Evolutionary conservation across 805 yeast species (phyloP), one percentile per base, ranked within the genome.

Genomic region (Torulaspora gathmanii): DNA sequence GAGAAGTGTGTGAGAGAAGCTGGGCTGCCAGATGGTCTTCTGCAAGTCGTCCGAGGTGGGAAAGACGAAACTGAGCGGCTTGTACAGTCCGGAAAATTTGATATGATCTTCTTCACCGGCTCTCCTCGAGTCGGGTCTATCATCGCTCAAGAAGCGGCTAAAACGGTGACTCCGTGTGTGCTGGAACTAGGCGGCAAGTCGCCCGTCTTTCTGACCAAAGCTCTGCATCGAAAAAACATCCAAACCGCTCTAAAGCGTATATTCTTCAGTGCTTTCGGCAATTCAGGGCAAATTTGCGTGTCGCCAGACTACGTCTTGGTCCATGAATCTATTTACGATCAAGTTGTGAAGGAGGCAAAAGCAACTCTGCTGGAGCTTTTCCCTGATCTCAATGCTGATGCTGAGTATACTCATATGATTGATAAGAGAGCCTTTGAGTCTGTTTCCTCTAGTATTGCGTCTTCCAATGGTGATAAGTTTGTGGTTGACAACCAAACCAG

Each of bases 131-230:
- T 89, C 22, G 98, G 96, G 16, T 78, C 75, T 28, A 78, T 86
- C 42, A 79, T 91, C 27, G 83, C 91, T 20, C 69, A 72, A 47
- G 84, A 85, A 36, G 96, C 97, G 1, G 93, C 91, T n/a, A 80
- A 86, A 65, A 75, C 78, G 16, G 71, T 90, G 53, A 87, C 95
- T 1, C 97, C 97, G 0, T 75, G 76, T 9, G 67, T 85, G 7
- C 72, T 90, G 50, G 98, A 90, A 67, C 71, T 90, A 36, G 97
- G 98, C 43, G 98, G 98, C 4, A 91, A 91, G 64, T 83, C 91
- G 6, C 98, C 98, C 0, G 85, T 78, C 1, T 75, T 89, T 55
- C 69, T 90, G 9, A 74, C 88, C 41, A 73, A 69, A 37, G 71
- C 70, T 51, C 67, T 73, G 40, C 68, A 68, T 11, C 70, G 71